Conservation (phyloP, 345 rosid genomes). For the Euphorbia pulcherrima region DNA sequence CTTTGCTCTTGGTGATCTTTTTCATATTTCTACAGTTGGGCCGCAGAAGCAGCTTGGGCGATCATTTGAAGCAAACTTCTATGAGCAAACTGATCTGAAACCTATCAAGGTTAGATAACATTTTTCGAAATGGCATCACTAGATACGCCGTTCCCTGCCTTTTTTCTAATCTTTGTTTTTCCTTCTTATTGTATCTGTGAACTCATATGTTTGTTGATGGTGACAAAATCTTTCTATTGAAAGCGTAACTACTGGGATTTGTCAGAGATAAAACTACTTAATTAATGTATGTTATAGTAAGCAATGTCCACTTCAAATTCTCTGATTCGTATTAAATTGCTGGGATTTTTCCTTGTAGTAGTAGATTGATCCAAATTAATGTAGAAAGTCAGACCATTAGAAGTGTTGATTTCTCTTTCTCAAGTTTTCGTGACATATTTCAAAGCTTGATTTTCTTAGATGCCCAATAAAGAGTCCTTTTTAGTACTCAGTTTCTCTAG, state of each 20-base stretch:
- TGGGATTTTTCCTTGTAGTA: not conserved
- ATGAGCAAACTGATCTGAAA: conserved; percentile 51
- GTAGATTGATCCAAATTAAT: not conserved
- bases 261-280: not conserved
- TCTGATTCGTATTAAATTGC: not conserved
- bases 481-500: not conserved
- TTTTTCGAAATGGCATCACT: conserved; percentile 4
- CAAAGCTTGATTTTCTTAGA: not conserved
- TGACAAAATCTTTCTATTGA: not conserved
- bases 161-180: not conserved
- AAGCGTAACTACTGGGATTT: not conserved
- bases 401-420: not conserved
- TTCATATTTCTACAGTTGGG: conserved; percentile 36
- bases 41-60: conserved; percentile 43
- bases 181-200: not conserved
- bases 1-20: conserved; percentile 2
- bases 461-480: not conserved
- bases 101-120: conserved; percentile 43
- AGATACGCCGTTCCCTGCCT: not conserved
- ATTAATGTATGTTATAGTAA: not conserved
- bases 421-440: not conserved
- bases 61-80: conserved; percentile 48
- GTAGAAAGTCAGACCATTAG: not conserved
- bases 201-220: not conserved
- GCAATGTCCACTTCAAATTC: not conserved